Base-by-base conservation (phyloP, 2,329 filamentous ascomycete genomes). In the Aurifilum marmelostoma region DNA sequence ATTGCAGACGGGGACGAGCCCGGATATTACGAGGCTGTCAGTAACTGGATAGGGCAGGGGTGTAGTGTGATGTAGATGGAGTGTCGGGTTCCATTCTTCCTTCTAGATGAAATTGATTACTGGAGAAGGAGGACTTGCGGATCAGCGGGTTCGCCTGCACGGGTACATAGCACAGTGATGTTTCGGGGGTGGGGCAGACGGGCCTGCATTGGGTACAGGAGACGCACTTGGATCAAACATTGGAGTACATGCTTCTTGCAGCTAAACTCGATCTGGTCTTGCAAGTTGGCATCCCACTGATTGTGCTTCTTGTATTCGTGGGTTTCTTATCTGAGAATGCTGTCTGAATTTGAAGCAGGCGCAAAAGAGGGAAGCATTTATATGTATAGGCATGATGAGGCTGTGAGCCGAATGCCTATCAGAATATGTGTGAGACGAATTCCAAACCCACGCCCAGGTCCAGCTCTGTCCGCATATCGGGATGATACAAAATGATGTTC, bases 21-120 rank as follows among this genome's bases (percentile, higher is more conserved):
- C 32, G 91, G 92, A 0, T 97, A 97, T 78, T 80, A 97, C 75
- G 92, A 95, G 70, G 87, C 89, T 75, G 87, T 88, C 71, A 83
- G 85, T 73, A 79, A 82, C 68, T 81, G 82, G 52, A 82, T 85
- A 63, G 82, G 82, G 9, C 80, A 80, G 50, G 83, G 77, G 73
- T 89, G 87, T 74, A 79, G 68, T 41, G 76, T 88, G 4, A 89
- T 89, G 87, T 89, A 78, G 71, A 67, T 72, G 37, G 12, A 43
- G 2, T 43, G 2, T 21, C 29, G n/a, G 39, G 34, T 37, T 32
- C n/a, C n/a, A 1, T 8, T 39, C 16, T 2, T 18, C 8, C 3
- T 7, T 18, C 2, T 24, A 14, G 32, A 18, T 14, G 39, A 32
- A 21, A 29, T n/a, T 50, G 41, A 60, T 24, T n/a, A 50, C 39